Evolutionary conservation across 257 asterid species (phyloP), one percentile per base, ranked within the genome.

Genomic region (Penstemon davidsonii): DNA sequence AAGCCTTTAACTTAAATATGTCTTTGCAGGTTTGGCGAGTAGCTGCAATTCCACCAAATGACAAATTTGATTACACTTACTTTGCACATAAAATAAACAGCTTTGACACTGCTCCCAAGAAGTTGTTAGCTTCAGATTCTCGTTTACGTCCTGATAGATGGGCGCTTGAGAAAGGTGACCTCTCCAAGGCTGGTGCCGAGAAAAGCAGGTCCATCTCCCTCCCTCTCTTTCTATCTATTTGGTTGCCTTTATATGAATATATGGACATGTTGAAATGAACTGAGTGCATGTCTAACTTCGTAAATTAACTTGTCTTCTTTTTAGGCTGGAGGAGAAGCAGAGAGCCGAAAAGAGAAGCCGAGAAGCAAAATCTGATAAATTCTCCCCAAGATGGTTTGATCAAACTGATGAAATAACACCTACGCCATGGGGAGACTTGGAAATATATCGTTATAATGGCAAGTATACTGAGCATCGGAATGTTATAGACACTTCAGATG

Each of bases 341-440:
- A 84, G 99, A 81, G 88, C 95, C 55, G 99, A 94, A 72, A 91
- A 86, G 91, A 87, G 87, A 80, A 81, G 40, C 71, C 75, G 99
- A 62, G 99, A 94, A 75, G 86, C 86, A 4, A 91, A 91, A 58
- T 89, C 89, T 33, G 92, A 91, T 6, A 53, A 71, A 53, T 94
- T 87, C 79, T 37, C 49, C 55, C 93, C 99, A 8, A 88, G 84
- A 68, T 94, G 99, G 99, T 94, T 94, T 50, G 96, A 94, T 55
- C 47, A 53, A 65, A 86, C 96, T 0, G 89, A 86, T 7, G 99
- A 94, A 63, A 64, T 85, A 18, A 69, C 92, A 12, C 73, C 95
- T 2, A 94, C 99, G 4, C 98, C 99, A 9, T 94, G 98, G 99
- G 99, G 97, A 3, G 98, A 90, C 68, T 75, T 92, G 81, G 98